phyloP scores from a whole-genome alignment of 1,139 yeast species.

The Suhomyces chickasaworum region DNA sequence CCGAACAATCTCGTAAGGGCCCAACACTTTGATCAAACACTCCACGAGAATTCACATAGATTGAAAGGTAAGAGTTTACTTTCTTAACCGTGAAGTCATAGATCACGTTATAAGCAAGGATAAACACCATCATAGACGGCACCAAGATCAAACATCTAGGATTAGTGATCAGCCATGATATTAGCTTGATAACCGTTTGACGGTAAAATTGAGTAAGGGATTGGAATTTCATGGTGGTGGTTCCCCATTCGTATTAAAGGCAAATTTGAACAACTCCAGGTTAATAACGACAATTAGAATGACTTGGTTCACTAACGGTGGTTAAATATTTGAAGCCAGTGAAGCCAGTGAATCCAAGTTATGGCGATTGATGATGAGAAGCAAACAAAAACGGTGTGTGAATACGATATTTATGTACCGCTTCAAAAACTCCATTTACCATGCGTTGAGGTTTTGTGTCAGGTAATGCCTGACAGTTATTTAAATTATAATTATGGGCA shows the following conservation, averaged over 20 bases:
- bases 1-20: neutral
- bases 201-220: conserved; percentile 9
- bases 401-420: conserved; percentile 1
- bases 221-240: conserved; percentile 8
- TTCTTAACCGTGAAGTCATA: conserved; percentile 26
- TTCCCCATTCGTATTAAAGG: neutral
- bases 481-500: no score
- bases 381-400: neutral
- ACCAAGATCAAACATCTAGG: conserved; percentile 25
- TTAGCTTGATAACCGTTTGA: conserved; percentile 16
- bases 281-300: neutral
- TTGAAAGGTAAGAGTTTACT: conserved; percentile 19
- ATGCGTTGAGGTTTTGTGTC: conserved; percentile 1
- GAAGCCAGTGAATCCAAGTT: no score
- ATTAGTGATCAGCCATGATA: conserved; percentile 18
- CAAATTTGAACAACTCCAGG: no score
- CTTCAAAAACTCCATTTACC: neutral
- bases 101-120: conserved; percentile 26
- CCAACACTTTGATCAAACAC: neutral
- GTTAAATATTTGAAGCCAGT: no score
- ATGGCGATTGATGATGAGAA: neutral
- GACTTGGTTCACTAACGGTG: no score
- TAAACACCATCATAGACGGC: conserved; percentile 25
- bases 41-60: conserved; percentile 3
- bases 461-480: neutral